Conservation (phyloP, 2,329 filamentous ascomycete species). For the Xylaria sp. region DNA sequence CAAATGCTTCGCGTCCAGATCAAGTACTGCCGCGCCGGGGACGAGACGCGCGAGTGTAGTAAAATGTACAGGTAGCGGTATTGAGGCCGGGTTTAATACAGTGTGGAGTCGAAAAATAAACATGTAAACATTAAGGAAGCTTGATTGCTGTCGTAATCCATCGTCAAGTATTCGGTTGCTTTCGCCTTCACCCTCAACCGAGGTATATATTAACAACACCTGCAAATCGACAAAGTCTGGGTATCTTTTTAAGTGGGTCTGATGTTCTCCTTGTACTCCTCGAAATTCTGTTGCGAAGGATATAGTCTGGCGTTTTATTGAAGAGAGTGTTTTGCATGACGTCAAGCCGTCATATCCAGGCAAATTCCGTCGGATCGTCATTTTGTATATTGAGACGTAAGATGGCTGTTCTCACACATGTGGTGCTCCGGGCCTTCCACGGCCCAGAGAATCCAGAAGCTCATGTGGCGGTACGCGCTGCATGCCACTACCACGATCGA, state of each 20-base stretch:
- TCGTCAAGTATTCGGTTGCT: too few species aligned
- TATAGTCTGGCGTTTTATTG: constrained; percentile 25
- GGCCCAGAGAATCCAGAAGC: constrained; percentile 65
- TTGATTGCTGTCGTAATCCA: constrained; percentile 30
- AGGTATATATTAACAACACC: constrained; percentile 33
- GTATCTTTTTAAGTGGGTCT: constrained; percentile 45
- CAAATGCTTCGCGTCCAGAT: constrained; percentile 31
- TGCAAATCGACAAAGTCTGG: constrained; percentile 35
- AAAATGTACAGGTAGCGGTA: constrained; percentile 48
- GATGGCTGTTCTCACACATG: constrained; percentile 56
- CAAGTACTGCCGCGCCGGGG: constrained; percentile 43
- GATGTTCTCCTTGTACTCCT: constrained; percentile 32
- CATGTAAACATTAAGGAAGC: constrained; percentile 51
- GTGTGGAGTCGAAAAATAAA: constrained; percentile 44
- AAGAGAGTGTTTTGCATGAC: constrained; percentile 21
- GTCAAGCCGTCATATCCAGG: constrained; percentile 37
- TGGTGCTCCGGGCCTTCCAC: constrained; percentile 61
- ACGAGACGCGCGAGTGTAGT: constrained; percentile 44
- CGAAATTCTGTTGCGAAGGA: constrained; percentile 10
- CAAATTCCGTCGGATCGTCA: constrained; percentile 18
- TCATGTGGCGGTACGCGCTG: constrained; percentile 70
- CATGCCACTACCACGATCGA: constrained; percentile 68
- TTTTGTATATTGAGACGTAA: constrained; percentile 18
- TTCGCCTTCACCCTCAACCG: constrained; percentile 30
- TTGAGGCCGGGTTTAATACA: constrained; percentile 45